Conservation (phyloP, 1,284 basidiomycete genomes). For the Malassezia japonica region DNA sequence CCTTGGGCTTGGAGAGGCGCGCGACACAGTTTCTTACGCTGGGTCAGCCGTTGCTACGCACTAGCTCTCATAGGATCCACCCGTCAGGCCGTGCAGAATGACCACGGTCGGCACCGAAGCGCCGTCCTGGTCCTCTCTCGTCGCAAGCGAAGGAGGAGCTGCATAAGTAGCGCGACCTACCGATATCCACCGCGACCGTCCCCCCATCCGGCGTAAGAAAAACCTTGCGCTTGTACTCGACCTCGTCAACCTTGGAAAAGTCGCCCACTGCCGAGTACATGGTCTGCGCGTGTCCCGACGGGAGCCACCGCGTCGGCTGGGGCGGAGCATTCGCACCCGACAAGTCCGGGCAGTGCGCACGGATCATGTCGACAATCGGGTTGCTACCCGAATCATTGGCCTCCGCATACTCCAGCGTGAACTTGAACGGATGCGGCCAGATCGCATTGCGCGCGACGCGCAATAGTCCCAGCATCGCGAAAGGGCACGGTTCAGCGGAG, state of each 20-base stretch:
- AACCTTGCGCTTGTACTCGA: slow-evolving; percentile 35
- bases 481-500: too few relatives aligned
- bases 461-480: too few relatives aligned
- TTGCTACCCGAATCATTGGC: neutral
- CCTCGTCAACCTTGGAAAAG: slow-evolving; percentile 28
- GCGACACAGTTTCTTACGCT: slow-evolving; percentile 35
- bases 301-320: slow-evolving; percentile 27
- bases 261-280: slow-evolving; percentile 35
- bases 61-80: slow-evolving; percentile 44
- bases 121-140: slow-evolving; percentile 11
- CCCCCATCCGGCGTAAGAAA: slow-evolving; percentile 43
- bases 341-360: slow-evolving; percentile 4
- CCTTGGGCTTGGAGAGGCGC: slow-evolving; percentile 30
- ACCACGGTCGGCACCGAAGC: slow-evolving; percentile 32
- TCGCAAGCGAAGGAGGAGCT: slow-evolving; percentile 23
- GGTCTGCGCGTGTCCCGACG: slow-evolving; percentile 42
- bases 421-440: slow-evolving; percentile 2
- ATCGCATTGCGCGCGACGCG: neutral
- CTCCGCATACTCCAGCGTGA: slow-evolving; percentile 6
- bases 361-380: slow-evolving; percentile 2
- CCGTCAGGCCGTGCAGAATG: slow-evolving; percentile 42
- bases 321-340: slow-evolving; percentile 17
- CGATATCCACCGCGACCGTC: slow-evolving; percentile 36
- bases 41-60: slow-evolving; percentile 6
- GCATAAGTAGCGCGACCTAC: neutral